Base-by-base conservation (phyloP, 495 filamentous ascomycete genomes). In the Aspergillus nanangensis region DNA sequence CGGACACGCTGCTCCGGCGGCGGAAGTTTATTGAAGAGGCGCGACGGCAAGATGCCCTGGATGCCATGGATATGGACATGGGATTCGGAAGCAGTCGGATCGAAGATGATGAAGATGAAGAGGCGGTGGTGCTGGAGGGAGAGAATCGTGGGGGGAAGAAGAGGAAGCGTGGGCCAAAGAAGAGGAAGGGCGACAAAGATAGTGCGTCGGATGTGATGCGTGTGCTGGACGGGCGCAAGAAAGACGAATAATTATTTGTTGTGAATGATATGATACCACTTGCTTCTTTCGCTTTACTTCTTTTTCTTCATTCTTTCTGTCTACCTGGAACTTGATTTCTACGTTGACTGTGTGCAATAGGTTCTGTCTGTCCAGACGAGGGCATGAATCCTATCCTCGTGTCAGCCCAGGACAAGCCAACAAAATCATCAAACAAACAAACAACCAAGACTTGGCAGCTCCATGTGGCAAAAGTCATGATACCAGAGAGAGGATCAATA, bases 31-130 rank as follows among this genome's bases (percentile, higher is more conserved):
- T 96, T 8, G 79, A 87, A 52, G 77, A 82, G 35, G 67, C 65
- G 5, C 64, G 60, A 20, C 67, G 68, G 5, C 62, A 57, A 5
- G 78, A 83, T 34, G 86, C 86, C 50, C 78, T 91, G 34, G 93
- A 98, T 66, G 82, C 87, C 9, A 87, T 90, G 34, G 93, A 98
- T 66, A 78, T 98, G 70, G 93, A 98, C 55, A 73, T 96, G 64
- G 93, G 90, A 24, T 97, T 98, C 59, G 93, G 94, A 5, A 84
- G 84, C 13, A 90, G 84, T 51, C 79, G 90, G 18, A 78, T 84
- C 47, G 89, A 84, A 37, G 90, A 83, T 32, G 88, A 86, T 31
- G 90, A 95, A 38, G 90, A 86, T 44, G 75, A 84, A 1, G 81
- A 75, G 18, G 71, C 89, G 34, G 82, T 87, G 57, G n/a, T n/a